These are phyloP conservation scores for Sclerotinia glacialis DNA, from an alignment of 2,329 filamentous ascomycete species.

Conservation along the genomic window DNA sequence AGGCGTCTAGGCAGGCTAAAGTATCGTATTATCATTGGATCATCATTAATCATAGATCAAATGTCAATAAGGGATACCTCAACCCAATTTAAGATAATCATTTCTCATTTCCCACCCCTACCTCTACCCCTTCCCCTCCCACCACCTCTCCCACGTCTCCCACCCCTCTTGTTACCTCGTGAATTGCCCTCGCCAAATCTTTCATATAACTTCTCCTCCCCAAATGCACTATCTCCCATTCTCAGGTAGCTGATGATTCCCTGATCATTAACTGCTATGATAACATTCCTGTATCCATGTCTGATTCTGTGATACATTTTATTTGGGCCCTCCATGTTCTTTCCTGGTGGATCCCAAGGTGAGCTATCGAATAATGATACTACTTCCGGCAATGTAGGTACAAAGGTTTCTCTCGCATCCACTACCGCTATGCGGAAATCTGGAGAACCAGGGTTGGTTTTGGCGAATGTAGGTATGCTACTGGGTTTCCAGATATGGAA, in stretches of 20 bases:
- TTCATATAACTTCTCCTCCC: slow-evolving; percentile 68
- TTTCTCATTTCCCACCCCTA: slow-evolving; percentile 26
- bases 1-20: background rate
- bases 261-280: slow-evolving; percentile 85
- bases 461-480: slow-evolving; percentile 62
- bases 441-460: slow-evolving; percentile 71
- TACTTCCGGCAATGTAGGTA: slow-evolving; percentile 74
- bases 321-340: slow-evolving; percentile 44
- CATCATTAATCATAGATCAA: background rate
- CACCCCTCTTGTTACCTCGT: slow-evolving; percentile 40
- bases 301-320: slow-evolving; percentile 74
- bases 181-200: slow-evolving; percentile 48
- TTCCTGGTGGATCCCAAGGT: slow-evolving; percentile 61
- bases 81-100: background rate
- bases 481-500: slow-evolving; percentile 80
- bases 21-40: background rate
- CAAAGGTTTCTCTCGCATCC: slow-evolving; percentile 65
- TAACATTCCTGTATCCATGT: slow-evolving; percentile 77
- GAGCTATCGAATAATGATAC: slow-evolving; percentile 68
- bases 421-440: slow-evolving; percentile 85
- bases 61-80: background rate
- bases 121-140: slow-evolving; percentile 37
- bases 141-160: slow-evolving; percentile 43
- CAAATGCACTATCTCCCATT: slow-evolving; percentile 77
- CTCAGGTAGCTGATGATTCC: slow-evolving; percentile 86